Evolutionary conservation across 495 filamentous ascomycete genomes (phyloP).

Genomic region (Penicillium odoratum): DNA sequence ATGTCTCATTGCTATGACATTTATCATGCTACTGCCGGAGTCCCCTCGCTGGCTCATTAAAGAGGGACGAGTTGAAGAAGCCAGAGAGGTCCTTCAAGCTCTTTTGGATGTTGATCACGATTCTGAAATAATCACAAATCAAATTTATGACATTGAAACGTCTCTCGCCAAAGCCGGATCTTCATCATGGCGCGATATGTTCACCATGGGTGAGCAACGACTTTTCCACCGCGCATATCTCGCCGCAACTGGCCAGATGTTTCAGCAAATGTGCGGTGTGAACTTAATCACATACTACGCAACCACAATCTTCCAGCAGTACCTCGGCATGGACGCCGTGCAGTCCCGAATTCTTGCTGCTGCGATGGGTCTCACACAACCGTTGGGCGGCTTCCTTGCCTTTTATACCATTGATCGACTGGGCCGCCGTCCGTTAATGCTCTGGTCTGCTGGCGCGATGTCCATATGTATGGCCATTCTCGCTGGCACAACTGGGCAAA

Average conservation of each 20-base stretch:
- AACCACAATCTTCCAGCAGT: slow-evolving; percentile 42
- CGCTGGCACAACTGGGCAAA: slow-evolving; percentile 42
- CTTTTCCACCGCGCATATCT: slow-evolving; percentile 38
- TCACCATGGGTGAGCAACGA: slow-evolving; percentile 35
- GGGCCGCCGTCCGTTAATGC: slow-evolving; percentile 68
- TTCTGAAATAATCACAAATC: slow-evolving; percentile 26
- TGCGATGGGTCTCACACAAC: slow-evolving; percentile 73
- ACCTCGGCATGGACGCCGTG: slow-evolving; percentile 62
- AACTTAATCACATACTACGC: slow-evolving; percentile 29
- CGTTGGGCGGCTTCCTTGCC: slow-evolving; percentile 69
- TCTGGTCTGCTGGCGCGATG: slow-evolving; percentile 55
- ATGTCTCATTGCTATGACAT: slow-evolving; percentile 50
- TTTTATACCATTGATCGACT: slow-evolving; percentile 78
- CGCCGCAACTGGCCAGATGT: slow-evolving; percentile 34
- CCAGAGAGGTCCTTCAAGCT: slow-evolving; percentile 50
- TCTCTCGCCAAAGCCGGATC: slow-evolving; percentile 36
- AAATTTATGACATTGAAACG: slow-evolving; percentile 40
- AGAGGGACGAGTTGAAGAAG: slow-evolving; percentile 51
- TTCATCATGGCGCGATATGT: slow-evolving; percentile 32
- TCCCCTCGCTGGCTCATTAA: slow-evolving; percentile 62
- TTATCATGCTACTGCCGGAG: slow-evolving; percentile 55
- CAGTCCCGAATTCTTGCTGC: slow-evolving; percentile 83
- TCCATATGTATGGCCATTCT: slow-evolving; percentile 60
- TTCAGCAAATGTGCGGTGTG: slow-evolving; percentile 32
- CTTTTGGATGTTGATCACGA: slow-evolving; percentile 33